phyloP scores from a whole-genome alignment of 2,329 filamentous ascomycete species.

The Pseudogymnoascus sp. region DNA sequence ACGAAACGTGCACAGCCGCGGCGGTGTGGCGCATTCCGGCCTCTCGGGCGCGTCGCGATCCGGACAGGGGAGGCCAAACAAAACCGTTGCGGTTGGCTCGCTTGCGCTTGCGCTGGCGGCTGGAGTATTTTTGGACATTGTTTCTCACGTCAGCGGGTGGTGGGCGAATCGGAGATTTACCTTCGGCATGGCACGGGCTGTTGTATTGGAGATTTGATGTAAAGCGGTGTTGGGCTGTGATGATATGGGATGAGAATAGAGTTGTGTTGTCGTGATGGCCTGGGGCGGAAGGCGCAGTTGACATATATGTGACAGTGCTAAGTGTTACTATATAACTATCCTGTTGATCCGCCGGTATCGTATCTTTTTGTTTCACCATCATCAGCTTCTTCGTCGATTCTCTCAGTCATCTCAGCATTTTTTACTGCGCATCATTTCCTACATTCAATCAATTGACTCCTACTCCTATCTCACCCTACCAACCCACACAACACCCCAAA shows the following conservation, averaged over 20 bases:
- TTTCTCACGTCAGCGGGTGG: not conserved
- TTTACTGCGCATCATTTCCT: slow-evolving; percentile 7
- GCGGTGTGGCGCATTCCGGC: not conserved
- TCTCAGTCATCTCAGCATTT: not conserved
- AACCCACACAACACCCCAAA: slow-evolving; percentile 9
- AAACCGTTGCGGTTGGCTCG: not conserved
- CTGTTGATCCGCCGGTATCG: not conserved
- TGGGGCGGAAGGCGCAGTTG: not conserved
- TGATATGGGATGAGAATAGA: slow-evolving; percentile 2
- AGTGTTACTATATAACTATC: not conserved
- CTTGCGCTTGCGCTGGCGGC: not conserved
- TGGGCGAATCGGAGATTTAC: not conserved
- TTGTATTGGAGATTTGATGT: not conserved
- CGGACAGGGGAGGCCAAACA: not conserved
- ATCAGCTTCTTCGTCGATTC: not conserved
- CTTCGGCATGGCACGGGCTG: not conserved
- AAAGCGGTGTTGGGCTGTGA: not conserved
- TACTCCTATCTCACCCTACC: not conserved
- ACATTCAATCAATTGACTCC: slow-evolving; percentile 1
- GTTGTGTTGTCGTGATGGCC: not conserved
- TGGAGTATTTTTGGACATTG: not conserved
- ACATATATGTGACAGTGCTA: not conserved
- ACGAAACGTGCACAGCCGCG: not conserved
- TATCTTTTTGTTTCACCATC: not conserved
- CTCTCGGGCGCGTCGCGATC: not conserved